Conservation (phyloP, 2,329 filamentous ascomycete genomes). For the Phyllosticta citriasiana region DNA sequence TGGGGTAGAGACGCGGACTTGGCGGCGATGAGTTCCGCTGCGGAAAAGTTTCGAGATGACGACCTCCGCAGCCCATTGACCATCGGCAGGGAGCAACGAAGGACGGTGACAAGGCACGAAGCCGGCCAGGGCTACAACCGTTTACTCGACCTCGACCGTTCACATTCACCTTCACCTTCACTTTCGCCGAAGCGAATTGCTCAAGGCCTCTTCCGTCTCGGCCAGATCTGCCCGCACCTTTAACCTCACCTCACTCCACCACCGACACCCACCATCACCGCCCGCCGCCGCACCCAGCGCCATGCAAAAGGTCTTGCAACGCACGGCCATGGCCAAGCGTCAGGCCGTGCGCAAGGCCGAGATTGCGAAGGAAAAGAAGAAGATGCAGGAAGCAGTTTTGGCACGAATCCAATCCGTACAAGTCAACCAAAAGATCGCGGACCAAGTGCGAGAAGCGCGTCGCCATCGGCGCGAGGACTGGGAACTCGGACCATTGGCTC, state of each 20-base stretch:
- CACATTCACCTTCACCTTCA: background rate
- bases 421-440: slow-evolving; percentile 3
- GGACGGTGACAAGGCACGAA: background rate
- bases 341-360: slow-evolving; percentile 41
- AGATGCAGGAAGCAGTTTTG: slow-evolving; percentile 14
- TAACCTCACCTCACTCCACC: slow-evolving; percentile 1
- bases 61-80: background rate
- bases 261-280: background rate
- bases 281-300: background rate
- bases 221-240: background rate
- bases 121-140: background rate
- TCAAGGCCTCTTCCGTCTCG: background rate
- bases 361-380: slow-evolving; percentile 13
- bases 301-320: slow-evolving; percentile 58
- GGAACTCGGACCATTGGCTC: slow-evolving; percentile 66
- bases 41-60: background rate
- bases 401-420: background rate
- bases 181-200: background rate
- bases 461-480: slow-evolving; percentile 62
- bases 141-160: background rate
- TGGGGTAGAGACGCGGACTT: slow-evolving; percentile 3
- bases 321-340: slow-evolving; percentile 56
- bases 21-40: background rate
- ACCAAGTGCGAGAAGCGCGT: slow-evolving; percentile 33
- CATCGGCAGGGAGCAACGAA: background rate